Conservation (phyloP, 2,329 filamentous ascomycete species). For the Neobulgaria alba region DNA sequence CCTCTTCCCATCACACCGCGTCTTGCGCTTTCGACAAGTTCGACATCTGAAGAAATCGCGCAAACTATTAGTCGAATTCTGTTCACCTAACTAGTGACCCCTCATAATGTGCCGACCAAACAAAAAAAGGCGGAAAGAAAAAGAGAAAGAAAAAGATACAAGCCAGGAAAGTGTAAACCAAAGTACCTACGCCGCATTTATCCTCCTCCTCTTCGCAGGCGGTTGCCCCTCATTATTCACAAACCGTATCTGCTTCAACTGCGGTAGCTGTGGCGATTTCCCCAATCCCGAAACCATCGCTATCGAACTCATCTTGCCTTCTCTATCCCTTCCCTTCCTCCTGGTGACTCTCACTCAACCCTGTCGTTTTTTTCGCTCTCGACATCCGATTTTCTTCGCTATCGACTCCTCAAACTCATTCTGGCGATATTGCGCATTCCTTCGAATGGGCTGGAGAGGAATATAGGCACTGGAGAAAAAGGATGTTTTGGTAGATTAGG, state of each 20-base stretch:
- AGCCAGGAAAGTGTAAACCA: background rate
- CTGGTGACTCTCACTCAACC: no score
- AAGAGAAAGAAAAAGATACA: background rate
- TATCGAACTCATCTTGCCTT: conserved; percentile 11
- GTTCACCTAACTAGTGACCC: background rate
- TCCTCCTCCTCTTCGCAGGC: conserved; percentile 67
- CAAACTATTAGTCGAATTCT: background rate
- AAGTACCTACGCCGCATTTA: conserved; percentile 63
- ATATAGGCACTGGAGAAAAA: no score
- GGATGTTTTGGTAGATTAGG: no score
- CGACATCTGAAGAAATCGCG: conserved; percentile 49
- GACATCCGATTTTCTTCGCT: no score
- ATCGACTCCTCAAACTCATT: no score
- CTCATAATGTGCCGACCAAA: no score
- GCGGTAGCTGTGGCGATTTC: conserved; percentile 16
- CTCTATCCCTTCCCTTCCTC: no score
- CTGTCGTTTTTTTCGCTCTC: no score
- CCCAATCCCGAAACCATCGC: conserved; percentile 8
- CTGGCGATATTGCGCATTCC: no score
- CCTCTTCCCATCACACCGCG: conserved; percentile 64
- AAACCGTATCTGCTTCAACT: conserved; percentile 61
- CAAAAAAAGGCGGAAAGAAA: no score
- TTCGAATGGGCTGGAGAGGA: no score
- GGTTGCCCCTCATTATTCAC: conserved; percentile 77
- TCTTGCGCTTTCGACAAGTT: conserved; percentile 70